Base-by-base conservation (phyloP, 768 basidiomycete species). In the Lentinula raphanica region DNA sequence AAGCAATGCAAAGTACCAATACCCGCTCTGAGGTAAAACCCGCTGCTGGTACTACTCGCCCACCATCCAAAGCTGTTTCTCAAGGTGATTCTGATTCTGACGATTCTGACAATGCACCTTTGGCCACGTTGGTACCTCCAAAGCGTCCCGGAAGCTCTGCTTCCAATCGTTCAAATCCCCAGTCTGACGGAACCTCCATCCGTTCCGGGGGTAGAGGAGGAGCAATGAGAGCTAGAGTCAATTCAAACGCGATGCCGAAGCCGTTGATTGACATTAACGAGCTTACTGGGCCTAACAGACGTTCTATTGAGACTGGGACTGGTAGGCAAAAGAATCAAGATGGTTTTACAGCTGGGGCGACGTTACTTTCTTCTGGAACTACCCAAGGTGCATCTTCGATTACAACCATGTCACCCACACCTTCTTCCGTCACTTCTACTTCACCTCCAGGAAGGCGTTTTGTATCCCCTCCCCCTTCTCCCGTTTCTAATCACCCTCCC, bases 131-230 rank as follows among this genome's bases (percentile, higher is more conserved):
- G 35, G 71, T 88, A 6, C 75, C 76, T 0, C 88, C 89, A 11
- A 79, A 75, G 49, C 78, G 90, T 35, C 88, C 89, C 15, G 87
- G 86, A 17, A 88, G 85, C 61, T 77, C 86, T 17, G 36, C 53
- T 38, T 54, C 53, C 27, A 38, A 17, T 8, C 53, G 53, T n/a
- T 54, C 53, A 9, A 54, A 38, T 40, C 53, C 40, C 2, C 75
- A 17, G 70, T 66, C 59, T 49, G 63, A 68, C 27, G 61, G 36
- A 53, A 42, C n/a, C 15, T 56, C 44, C 36, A 6, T 71, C 71
- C 6, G 64, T 59, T 23, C 60, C n/a, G 40, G 27, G 50, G 57
- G 61, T 12, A 60, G 60, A 55, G 45, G 42, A 55, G 53, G 38
- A 38, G 53, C 28, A 54, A 0, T 39, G 53, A 54, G 53, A 31